Evolutionary conservation across 1,139 yeast genomes (phyloP), one percentile per base, ranked within the genome.

Genomic region (Kodamaea derodonti): DNA sequence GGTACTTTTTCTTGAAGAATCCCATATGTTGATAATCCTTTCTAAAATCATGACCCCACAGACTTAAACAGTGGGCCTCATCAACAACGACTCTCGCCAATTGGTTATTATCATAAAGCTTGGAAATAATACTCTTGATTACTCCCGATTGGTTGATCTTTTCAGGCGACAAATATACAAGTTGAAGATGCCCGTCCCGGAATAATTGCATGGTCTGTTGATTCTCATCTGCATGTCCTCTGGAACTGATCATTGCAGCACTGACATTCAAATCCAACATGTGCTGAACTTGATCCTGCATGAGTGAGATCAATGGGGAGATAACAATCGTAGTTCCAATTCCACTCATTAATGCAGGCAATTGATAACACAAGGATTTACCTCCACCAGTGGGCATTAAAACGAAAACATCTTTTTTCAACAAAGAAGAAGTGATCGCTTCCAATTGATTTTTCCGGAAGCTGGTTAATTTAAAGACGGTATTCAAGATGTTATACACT

Each of bases 331-430:
- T 88, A 0, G 94, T 82, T 11, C 97, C 97, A 1, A 96, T 97
- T 1, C 81, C 67, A 32, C 71, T 69, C 1, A 92, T 79, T 32
- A 92, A 65, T 0, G 98, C 97, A 0, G 99, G 98, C 14, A 94
- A 64, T 58, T 94, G 99, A 57, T 90, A 94, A 54, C 99, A 94
- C 28, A 94, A 64, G 0, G 97, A 90, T 56, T 94, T 94, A 33
- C 99, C 99, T 33, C 98, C 98, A 29, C 99, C 99, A 0, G 99
- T 94, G 0, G 99, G 99, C 97, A 94, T 92, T 46, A 94, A 67
- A 2, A 94, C 97, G 62, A 94, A 87, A 0, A 86, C 95, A 56
- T 94, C 98, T 32, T 74, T 72, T 1, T 96, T 95, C 11, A 72
- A 59, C 24, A 94, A 62, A 0, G 96, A 82, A 0, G 95, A 81